Percentiles rank a stretch among this genome's conserved stretches.
phyloP scores from a whole-genome alignment of 345 rosid genomes.

The Trapa incisa region DNA sequence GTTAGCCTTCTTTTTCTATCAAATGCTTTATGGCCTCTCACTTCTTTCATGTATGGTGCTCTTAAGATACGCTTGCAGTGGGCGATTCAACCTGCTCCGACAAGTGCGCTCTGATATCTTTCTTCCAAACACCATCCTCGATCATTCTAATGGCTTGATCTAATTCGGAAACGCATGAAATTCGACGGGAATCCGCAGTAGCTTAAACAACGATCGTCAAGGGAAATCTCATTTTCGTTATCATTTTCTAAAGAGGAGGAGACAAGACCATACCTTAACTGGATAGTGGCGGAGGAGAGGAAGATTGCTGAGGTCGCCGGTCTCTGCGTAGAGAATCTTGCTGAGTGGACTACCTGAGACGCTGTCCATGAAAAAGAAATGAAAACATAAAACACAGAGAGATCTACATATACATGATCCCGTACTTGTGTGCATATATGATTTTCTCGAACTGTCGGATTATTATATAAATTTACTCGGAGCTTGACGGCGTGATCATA shows the following conservation, averaged over 20 bases:
- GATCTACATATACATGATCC: not conserved
- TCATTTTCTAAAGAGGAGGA: no score
- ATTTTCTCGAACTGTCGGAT: no score
- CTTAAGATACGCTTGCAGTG: no score
- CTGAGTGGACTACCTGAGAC: slow-evolving; percentile 23
- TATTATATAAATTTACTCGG: slow-evolving; percentile 20
- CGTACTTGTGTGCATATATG: not conserved
- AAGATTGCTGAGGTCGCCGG: slow-evolving; percentile 40
- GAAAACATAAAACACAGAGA: not conserved
- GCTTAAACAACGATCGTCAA: no score
- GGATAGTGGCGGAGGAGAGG: slow-evolving; percentile 74
- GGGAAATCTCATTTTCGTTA: no score
- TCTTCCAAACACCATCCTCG: no score
- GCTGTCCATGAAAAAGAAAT: slow-evolving; percentile 15
- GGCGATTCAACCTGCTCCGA: no score
- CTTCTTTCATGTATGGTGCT: not conserved
- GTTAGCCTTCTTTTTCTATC: not conserved
- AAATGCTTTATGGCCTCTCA: not conserved
- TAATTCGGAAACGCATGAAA: no score
- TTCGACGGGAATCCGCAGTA: no score
- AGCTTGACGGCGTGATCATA: slow-evolving; percentile 50
- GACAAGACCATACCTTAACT: slow-evolving; percentile 33
- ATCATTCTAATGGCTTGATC: no score
- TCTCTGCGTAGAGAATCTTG: slow-evolving; percentile 26
- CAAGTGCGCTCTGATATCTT: no score